phyloP scores from a whole-genome alignment of 345 rosid genomes.

The Murraya paniculata region DNA sequence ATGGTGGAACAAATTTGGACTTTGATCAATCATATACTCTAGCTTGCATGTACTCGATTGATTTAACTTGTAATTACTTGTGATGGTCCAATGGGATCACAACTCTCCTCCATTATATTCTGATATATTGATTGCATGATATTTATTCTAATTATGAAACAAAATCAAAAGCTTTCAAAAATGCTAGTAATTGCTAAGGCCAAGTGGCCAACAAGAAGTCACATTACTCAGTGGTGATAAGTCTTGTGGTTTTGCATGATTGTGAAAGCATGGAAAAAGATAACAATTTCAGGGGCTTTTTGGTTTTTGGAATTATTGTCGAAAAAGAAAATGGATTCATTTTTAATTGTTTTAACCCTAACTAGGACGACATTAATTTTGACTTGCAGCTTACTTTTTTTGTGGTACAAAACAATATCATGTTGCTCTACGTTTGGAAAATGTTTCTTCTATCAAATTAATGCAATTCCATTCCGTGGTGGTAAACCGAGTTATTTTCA shows the following conservation, averaged over 20 bases:
- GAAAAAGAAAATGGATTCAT: background rate
- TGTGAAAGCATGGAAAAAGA: background rate
- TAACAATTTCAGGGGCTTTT: background rate
- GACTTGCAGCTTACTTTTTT: background rate
- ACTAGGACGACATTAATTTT: background rate
- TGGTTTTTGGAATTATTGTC: background rate
- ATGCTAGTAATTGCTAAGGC: background rate
- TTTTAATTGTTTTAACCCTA: background rate
- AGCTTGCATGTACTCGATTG: background rate
- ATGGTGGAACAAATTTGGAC: too few relatives aligned
- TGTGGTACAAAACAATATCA: constrained; percentile 1
- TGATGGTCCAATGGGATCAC: background rate
- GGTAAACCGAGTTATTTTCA: background rate
- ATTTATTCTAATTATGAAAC: background rate
- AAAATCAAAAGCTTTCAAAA: background rate
- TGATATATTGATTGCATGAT: background rate
- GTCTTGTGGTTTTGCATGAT: constrained; percentile 1
- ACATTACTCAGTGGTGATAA: background rate
- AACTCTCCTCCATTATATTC: background rate
- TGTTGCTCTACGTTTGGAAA: constrained; percentile 6
- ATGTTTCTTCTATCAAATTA: constrained; percentile 3
- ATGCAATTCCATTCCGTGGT: constrained; percentile 1
- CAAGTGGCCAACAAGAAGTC: constrained; percentile 10
- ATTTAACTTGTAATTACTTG: background rate
- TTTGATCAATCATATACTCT: background rate